Evolutionary conservation across 352 stramenopile species (phyloP).

Genomic region (Globisporangium apiculatum): DNA sequence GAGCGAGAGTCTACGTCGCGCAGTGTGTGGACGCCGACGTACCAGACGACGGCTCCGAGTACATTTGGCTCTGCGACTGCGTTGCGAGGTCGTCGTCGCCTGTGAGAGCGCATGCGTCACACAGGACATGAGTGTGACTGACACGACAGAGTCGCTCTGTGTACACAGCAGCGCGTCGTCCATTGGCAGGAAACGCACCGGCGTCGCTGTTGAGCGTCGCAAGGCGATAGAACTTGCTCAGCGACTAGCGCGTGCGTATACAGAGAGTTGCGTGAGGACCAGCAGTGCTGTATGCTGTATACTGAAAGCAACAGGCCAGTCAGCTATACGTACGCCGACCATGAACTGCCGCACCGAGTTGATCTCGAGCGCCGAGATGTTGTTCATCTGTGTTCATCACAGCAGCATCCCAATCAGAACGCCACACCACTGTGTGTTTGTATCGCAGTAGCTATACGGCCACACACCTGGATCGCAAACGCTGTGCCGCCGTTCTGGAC

Average conservation of each 20-base stretch:
- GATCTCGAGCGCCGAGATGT: constrained; percentile 81
- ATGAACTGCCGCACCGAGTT: constrained; percentile 87
- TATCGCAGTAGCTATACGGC: too few relatives aligned
- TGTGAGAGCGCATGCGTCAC: background rate
- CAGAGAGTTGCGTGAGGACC: background rate
- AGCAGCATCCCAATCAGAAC: background rate
- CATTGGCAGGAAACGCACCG: constrained; percentile 13
- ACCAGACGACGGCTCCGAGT: constrained; percentile 33
- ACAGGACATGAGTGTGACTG: background rate
- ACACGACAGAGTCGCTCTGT: background rate
- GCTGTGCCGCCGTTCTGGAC: constrained; percentile 66
- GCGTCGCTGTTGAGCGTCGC: constrained; percentile 43
- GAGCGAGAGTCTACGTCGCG: background rate
- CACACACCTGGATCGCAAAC: constrained; percentile 53
- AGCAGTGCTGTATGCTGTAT: background rate
- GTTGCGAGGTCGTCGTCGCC: constrained; percentile 19
- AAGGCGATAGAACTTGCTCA: constrained; percentile 75
- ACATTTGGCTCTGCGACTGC: constrained; percentile 29
- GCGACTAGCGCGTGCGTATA: constrained; percentile 26
- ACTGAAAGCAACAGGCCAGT: background rate
- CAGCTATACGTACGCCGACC: constrained; percentile 41
- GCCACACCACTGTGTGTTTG: too few relatives aligned
- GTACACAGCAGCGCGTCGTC: background rate
- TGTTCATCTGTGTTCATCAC: constrained; percentile 66
- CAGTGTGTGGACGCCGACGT: background rate